phyloP scores from a whole-genome alignment of 495 filamentous ascomycete genomes.

The Penicillium nucicola region DNA sequence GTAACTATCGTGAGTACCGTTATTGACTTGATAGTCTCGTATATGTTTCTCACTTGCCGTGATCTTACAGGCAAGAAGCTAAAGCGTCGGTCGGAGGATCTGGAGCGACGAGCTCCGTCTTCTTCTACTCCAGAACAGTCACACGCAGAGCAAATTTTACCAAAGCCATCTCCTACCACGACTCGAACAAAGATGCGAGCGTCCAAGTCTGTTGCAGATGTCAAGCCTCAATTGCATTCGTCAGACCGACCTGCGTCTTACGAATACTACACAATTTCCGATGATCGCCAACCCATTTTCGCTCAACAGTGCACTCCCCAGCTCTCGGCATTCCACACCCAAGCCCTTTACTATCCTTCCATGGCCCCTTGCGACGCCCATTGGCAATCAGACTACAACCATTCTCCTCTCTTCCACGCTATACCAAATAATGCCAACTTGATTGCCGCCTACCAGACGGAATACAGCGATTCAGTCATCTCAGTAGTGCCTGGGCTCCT shows the following conservation, averaged over 20 bases:
- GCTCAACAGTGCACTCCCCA: constrained; percentile 68
- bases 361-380: constrained; percentile 65
- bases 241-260: constrained; percentile 27
- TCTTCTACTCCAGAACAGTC: constrained; percentile 68
- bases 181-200: constrained; percentile 42
- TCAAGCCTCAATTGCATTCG: constrained; percentile 30
- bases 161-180: constrained; percentile 44
- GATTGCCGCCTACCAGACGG: constrained; percentile 48
- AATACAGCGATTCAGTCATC: constrained; percentile 60
- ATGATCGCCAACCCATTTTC: constrained; percentile 53
- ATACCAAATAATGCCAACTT: constrained; percentile 57
- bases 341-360: constrained; percentile 69
- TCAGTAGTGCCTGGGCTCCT: constrained; percentile 66
- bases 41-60: neutral
- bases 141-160: constrained; percentile 48
- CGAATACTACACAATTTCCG: constrained; percentile 39
- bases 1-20: constrained; percentile 86
- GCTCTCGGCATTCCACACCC: constrained; percentile 67
- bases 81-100: constrained; percentile 93
- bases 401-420: constrained; percentile 62
- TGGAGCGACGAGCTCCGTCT: constrained; percentile 86
- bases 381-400: constrained; percentile 59
- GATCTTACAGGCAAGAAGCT: constrained; percentile 83
- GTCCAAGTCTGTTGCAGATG: constrained; percentile 38
- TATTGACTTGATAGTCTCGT: neutral